Evolutionary conservation across 1,139 yeast genomes (phyloP), one percentile per base, ranked within the genome.

Genomic region (Nakaseomyces delphensis): DNA sequence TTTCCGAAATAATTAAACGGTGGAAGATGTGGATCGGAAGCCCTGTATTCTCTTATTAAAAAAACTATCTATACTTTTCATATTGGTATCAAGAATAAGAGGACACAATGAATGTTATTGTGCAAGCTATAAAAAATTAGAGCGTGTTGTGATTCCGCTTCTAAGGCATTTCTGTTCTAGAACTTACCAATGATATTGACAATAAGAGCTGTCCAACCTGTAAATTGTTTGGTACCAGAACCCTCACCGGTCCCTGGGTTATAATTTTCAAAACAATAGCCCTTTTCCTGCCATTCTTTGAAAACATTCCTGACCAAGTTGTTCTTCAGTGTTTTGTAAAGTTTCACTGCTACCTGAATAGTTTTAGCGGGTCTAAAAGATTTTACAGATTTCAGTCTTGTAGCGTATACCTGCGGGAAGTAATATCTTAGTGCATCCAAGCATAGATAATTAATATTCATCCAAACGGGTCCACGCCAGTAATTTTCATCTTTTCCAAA

Each of bases 401-500:
- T 13, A n/a, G 16, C 9, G 14, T 21, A 20, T n/a, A 18, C n/a
- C 8, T 59, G 64, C 16, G 56, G 56, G 45, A 50, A 59, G 51
- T 89, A 91, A 56, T 76, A 66, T 41, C 68, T 64, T 49, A 93
- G 67, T 8, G 85, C 73, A 45, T 87, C 93, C 40, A 91, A 68
- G 6, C 81, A 69, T 62, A 91, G 68, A 57, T 86, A 89, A 65
- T 93, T 93, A 57, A 91, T 83, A 59, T 87, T 84, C 53, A 87
- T 69, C 98, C 98, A 93, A 35, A 91, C 72, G 15, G 95, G 89
- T 0, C 96, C 93, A 47, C 95, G 74, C 99, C 99, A 91, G 66
- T 91, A 91, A 62, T 91, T 81, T 55, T 93, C 98, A 8, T 74
- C 91, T 1, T 80, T 76, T 46, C 83, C 83, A 62, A 82, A 91